These are phyloP conservation scores for Salvia miltiorrhiza DNA, from an alignment of 257 asterid species.

Conservation along the genomic window DNA sequence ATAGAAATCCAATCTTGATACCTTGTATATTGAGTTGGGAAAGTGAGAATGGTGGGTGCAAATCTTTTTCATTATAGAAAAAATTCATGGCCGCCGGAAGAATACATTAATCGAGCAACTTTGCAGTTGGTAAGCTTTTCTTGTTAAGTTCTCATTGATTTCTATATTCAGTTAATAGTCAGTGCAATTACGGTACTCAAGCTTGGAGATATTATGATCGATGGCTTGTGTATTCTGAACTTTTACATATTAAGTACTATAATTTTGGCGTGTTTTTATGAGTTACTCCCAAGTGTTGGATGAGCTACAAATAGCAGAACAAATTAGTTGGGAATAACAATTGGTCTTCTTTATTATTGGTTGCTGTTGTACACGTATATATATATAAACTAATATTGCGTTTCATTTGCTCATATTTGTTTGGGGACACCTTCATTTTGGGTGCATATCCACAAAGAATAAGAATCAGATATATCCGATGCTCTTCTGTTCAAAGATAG, in stretches of 20 bases:
- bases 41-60: conserved; percentile 77
- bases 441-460: not conserved
- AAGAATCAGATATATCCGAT: not conserved
- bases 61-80: conserved; percentile 74
- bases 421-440: not conserved
- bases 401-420: not conserved
- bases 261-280: not conserved
- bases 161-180: not conserved
- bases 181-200: not conserved
- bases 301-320: not conserved
- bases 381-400: not conserved
- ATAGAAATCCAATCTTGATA: conserved; percentile 26
- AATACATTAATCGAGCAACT: conserved; percentile 74
- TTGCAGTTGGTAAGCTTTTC: conserved; percentile 74
- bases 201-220: not conserved
- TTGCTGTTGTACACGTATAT: not conserved
- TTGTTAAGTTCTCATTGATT: not conserved
- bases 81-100: conserved; percentile 98
- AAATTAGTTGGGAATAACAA: not conserved
- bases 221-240: conserved; percentile 6
- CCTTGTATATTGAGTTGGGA: conserved; percentile 11
- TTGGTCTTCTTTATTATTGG: not conserved
- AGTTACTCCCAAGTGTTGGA: not conserved
- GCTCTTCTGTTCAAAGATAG: not conserved
- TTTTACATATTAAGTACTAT: not conserved